Conservation (phyloP, 179 eudicot species). For the Corrigiola litoralis region DNA sequence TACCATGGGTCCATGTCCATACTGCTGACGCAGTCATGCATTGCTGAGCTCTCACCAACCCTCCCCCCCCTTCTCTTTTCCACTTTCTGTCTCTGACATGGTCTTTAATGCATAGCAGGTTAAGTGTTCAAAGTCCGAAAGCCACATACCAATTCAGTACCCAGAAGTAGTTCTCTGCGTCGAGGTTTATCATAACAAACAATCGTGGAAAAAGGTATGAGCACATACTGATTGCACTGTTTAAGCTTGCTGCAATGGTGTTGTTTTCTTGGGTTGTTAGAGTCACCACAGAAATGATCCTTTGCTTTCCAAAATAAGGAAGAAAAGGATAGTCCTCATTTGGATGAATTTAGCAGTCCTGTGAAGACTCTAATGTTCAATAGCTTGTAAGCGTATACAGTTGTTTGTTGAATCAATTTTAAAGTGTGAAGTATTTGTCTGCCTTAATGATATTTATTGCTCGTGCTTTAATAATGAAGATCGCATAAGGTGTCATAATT, state of each 20-base stretch:
- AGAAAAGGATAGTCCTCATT: background rate
- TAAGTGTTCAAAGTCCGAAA: constrained; percentile 38
- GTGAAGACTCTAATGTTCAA: too few relatives aligned
- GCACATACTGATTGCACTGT: background rate
- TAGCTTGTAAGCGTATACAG: too few relatives aligned
- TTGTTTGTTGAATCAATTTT: too few relatives aligned
- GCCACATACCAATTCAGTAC: constrained; percentile 43
- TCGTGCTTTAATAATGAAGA: background rate
- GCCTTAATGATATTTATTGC: background rate
- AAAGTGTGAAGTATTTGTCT: background rate
- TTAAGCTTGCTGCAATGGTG: background rate
- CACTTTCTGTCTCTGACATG: background rate
- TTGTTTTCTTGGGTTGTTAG: background rate
- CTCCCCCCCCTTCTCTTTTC: background rate
- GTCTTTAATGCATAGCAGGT: constrained; percentile 32
- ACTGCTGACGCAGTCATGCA: background rate
- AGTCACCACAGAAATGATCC: too few relatives aligned
- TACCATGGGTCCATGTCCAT: background rate
- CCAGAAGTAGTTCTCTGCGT: constrained; percentile 65
- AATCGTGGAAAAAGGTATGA: constrained; percentile 44
- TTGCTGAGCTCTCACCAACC: background rate
- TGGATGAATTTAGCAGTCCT: too few relatives aligned
- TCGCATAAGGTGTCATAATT: too few relatives aligned
- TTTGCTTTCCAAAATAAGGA: background rate
- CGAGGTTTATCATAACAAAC: constrained; percentile 62